Percentiles rank a stretch among this genome's conserved stretches.
phyloP scores from a whole-genome alignment of 2,329 filamentous ascomycete genomes.

The Hypoxylon sp. region DNA sequence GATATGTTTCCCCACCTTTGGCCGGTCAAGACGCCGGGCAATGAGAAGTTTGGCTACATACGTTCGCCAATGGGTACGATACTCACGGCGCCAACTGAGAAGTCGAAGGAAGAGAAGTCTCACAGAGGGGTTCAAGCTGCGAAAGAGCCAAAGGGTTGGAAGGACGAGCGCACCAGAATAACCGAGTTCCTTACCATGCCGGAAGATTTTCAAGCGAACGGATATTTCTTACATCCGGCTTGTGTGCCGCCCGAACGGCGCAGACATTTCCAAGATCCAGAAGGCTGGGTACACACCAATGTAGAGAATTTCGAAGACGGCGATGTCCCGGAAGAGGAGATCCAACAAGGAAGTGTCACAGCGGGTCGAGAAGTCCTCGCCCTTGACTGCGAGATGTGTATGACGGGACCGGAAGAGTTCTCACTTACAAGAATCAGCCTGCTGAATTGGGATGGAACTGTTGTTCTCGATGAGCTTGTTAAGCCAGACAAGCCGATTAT shows the following conservation, averaged over 20 bases:
- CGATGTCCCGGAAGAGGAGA: constrained; percentile 75
- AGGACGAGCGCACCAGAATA: constrained; percentile 84
- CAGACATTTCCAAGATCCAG: constrained; percentile 67
- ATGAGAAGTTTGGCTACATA: constrained; percentile 83
- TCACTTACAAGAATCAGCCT: constrained; percentile 92
- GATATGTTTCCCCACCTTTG: constrained; percentile 90
- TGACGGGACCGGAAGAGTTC: constrained; percentile 83
- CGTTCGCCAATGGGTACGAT: constrained; percentile 91
- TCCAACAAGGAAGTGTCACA: constrained; percentile 86
- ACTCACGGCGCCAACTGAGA: constrained; percentile 80
- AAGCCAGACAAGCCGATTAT: constrained; percentile 90
- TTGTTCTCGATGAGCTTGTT: constrained; percentile 90
- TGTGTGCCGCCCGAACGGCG: constrained; percentile 74
- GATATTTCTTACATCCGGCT: constrained; percentile 87
- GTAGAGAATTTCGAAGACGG: constrained; percentile 78
- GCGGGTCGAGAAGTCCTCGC: constrained; percentile 84
- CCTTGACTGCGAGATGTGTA: constrained; percentile 98
- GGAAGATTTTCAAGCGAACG: constrained; percentile 84
- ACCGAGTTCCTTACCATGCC: constrained; percentile 81
- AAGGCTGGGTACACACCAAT: constrained; percentile 87
- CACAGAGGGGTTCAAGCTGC: constrained; percentile 73
- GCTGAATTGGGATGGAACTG: constrained; percentile 85
- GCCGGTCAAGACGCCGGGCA: constrained; percentile 90
- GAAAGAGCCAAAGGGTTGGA: constrained; percentile 75
- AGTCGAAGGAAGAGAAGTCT: constrained; percentile 76